phyloP scores from a whole-genome alignment of 306 rosid species.

The Quercus bicolor region DNA sequence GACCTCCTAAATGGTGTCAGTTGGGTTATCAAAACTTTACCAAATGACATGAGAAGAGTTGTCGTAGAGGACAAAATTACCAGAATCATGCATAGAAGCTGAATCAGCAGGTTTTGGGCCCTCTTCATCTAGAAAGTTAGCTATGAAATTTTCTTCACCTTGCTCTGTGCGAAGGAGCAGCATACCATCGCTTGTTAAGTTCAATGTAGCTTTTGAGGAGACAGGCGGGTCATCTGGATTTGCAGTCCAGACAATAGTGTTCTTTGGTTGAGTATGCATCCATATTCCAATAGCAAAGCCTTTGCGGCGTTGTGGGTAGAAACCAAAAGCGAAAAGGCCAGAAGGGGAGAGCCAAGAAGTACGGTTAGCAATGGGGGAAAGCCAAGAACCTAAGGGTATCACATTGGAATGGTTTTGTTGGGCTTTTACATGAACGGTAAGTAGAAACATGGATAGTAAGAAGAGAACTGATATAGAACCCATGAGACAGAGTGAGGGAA shows the following conservation, averaged over 20 bases:
- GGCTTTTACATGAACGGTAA: not conserved
- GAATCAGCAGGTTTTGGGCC: not conserved
- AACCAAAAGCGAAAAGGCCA: slow-evolving; percentile 15
- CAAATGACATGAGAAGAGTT: not conserved
- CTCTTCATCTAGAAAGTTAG: not conserved
- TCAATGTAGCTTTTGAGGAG: not conserved
- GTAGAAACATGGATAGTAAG: not conserved
- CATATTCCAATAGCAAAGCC: slow-evolving; percentile 9
- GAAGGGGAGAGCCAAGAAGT: slow-evolving; percentile 18
- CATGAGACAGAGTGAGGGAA: too few species aligned
- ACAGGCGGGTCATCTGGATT: not conserved
- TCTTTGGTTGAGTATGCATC: not conserved
- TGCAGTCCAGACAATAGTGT: slow-evolving; percentile 19
- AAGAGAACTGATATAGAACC: not conserved
- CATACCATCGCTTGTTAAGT: not conserved
- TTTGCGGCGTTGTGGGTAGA: slow-evolving; percentile 4
- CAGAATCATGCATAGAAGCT: slow-evolving; percentile 12
- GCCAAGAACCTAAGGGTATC: not conserved
- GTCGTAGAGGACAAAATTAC: not conserved
- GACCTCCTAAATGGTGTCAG: slow-evolving; percentile 28
- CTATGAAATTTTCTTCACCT: not conserved
- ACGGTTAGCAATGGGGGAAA: not conserved
- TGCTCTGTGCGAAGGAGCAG: not conserved
- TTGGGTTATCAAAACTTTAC: slow-evolving; percentile 5
- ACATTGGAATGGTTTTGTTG: not conserved